Evolutionary conservation across 345 rosid genomes (phyloP), one percentile per base, ranked within the genome.

Genomic region (Melastoma malabathricum): DNA sequence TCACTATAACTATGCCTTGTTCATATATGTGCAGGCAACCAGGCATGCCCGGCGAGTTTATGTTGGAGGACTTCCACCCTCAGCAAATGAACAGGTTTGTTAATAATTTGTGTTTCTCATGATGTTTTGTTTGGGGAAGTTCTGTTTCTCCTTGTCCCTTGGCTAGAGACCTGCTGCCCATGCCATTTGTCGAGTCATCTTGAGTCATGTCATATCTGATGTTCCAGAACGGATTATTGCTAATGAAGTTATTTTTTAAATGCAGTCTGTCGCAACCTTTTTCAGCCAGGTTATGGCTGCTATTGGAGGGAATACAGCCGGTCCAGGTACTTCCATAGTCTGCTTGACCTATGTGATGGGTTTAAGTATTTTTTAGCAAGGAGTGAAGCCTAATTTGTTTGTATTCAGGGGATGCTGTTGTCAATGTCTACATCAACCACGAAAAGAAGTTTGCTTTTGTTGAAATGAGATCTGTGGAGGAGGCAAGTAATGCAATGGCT

Each of bases 391-490:
- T 34, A 9, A 34, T 34, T 31, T 34, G 41, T 34, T 12, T 65
- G 50, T 64, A 13, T 31, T 2, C 58, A 92, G 98, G 98, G 52
- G 97, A 93, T 72, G 97, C 99, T 51, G 99, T 93, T 73, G 99
- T 93, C 55, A 93, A 93, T 68, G 99, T 93, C 18, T 93, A 93
- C 73, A 88, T 93, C 57, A 93, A 93, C 73, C 97, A 93, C 54
- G 99, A 93, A 73, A 93, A 93, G 92, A 93, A 93, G 75, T 93
- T 93, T 29, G 99, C 99, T 50, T 93, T 93, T 75, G 99, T 93
- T 57, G 99, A 93, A 77, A 93, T 88, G 99, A 85, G 99, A 72
- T 93, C 99, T 48, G 99, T 93, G 56, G 99, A 93, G 76, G 99
- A 93, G 86, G 99, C 99, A 51, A 93, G 99, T 67, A 93, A 93